Conservation (phyloP, 1,284 basidiomycete genomes). For the Cerrena zonata region DNA sequence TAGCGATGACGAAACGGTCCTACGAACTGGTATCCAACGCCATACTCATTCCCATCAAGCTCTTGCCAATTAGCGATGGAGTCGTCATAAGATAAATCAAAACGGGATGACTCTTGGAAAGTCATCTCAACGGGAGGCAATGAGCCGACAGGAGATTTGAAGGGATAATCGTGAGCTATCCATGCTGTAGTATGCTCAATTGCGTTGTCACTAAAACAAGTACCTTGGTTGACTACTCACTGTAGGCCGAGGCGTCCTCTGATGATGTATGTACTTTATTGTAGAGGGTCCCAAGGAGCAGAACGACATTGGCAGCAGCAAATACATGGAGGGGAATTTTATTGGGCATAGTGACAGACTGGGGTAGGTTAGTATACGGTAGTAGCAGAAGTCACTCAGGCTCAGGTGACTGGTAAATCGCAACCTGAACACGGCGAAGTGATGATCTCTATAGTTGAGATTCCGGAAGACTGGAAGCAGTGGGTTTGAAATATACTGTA, state of each 20-base stretch:
- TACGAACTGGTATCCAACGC: constrained; percentile 5
- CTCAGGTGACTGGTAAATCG: too few relatives aligned
- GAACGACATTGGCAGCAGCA: not conserved
- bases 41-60: constrained; percentile 3
- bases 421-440: too few relatives aligned
- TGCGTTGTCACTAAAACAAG: not conserved
- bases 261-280: not conserved
- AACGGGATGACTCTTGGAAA: constrained; percentile 7
- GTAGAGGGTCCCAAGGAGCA: not conserved
- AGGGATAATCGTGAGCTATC: constrained; percentile 4
- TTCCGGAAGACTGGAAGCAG: too few relatives aligned
- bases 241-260: not conserved
- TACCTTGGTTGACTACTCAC: not conserved
- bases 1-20: constrained; percentile 6
- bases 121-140: constrained; percentile 6
- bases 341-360: too few relatives aligned
- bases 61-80: constrained; percentile 6
- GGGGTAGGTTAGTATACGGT: too few relatives aligned
- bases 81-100: constrained; percentile 3
- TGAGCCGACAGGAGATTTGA: constrained; percentile 6
- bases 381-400: too few relatives aligned
- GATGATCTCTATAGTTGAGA: too few relatives aligned
- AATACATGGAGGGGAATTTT: not conserved
- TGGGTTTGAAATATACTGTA: too few relatives aligned
- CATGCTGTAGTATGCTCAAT: not conserved